Conservation (phyloP, 331 rosid genomes). For the Arachis monticola region DNA sequence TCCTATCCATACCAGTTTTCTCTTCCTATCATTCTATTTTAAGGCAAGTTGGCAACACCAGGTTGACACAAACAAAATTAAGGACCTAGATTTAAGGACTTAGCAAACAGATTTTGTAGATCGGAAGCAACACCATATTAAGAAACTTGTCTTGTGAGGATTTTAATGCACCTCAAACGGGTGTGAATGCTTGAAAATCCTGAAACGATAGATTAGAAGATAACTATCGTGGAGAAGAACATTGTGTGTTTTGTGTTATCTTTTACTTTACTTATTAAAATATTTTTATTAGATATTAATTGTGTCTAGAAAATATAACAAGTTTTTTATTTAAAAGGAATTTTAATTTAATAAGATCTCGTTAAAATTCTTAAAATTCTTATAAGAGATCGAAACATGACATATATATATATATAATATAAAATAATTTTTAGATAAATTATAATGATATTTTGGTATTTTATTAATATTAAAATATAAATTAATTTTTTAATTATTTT, state of each 20-base stretch:
- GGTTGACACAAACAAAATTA: neutral
- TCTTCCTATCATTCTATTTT: neutral
- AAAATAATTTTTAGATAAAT: too few species aligned
- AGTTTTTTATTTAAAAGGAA: too few species aligned
- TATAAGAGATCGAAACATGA: too few species aligned
- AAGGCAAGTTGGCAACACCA: neutral
- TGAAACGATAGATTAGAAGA: neutral
- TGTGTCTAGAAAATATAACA: too few species aligned
- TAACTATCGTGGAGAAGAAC: neutral
- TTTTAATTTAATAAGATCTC: too few species aligned
- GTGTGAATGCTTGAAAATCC: slow-evolving; percentile 9
- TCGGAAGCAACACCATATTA: neutral
- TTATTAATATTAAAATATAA: too few species aligned
- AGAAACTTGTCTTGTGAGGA: neutral
- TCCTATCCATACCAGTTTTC: neutral
- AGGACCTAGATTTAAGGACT: slow-evolving; percentile 3
- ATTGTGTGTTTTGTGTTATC: neutral
- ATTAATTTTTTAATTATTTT: too few species aligned
- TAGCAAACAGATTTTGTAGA: neutral
- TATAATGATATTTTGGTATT: too few species aligned
- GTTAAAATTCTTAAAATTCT: too few species aligned
- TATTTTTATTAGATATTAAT: too few species aligned
- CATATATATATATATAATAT: too few species aligned
- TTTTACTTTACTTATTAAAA: neutral
- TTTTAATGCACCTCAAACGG: neutral